phyloP scores from a whole-genome alignment of 2,329 filamentous ascomycete species.

The Xylariaceae sp. region DNA sequence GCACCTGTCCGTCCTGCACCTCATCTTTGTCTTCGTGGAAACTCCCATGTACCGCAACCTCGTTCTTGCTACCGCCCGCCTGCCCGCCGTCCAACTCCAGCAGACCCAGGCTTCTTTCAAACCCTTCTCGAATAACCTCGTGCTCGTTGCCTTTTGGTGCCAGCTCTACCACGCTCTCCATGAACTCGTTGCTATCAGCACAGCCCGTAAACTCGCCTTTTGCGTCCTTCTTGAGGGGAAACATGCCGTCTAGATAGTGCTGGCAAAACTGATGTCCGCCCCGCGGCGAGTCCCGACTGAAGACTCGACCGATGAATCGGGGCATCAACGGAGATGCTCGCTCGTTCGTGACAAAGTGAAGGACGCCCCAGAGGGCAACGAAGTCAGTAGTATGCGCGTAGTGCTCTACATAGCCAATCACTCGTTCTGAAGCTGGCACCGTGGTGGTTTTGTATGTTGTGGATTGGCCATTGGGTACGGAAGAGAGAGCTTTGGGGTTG shows the following conservation, averaged over 20 bases:
- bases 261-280: constrained; percentile 58
- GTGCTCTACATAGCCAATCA: constrained; percentile 72
- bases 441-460: constrained; percentile 6
- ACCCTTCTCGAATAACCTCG: constrained; percentile 40
- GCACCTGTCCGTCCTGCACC: constrained; percentile 34
- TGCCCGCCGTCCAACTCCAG: constrained; percentile 19
- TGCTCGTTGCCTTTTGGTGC: constrained; percentile 40
- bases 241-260: constrained; percentile 60
- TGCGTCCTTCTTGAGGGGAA: constrained; percentile 43
- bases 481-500: no score
- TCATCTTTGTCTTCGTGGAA: constrained; percentile 19
- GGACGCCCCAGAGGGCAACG: constrained; percentile 68
- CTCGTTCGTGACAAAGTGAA: constrained; percentile 58
- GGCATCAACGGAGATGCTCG: constrained; percentile 44
- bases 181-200: constrained; percentile 52
- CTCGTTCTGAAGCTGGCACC: constrained; percentile 37
- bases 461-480: constrained; percentile 3
- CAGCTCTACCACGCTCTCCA: constrained; percentile 52
- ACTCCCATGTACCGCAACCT: constrained; percentile 35
- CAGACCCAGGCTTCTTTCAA: constrained; percentile 44
- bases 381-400: constrained; percentile 73
- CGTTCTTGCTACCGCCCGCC: constrained; percentile 10
- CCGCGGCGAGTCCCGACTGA: constrained; percentile 44
- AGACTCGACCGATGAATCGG: constrained; percentile 59
- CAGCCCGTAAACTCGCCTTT: constrained; percentile 36